Evolutionary conservation across 2,329 filamentous ascomycete genomes (phyloP).

Genomic region (Periconia macrospinosa): DNA sequence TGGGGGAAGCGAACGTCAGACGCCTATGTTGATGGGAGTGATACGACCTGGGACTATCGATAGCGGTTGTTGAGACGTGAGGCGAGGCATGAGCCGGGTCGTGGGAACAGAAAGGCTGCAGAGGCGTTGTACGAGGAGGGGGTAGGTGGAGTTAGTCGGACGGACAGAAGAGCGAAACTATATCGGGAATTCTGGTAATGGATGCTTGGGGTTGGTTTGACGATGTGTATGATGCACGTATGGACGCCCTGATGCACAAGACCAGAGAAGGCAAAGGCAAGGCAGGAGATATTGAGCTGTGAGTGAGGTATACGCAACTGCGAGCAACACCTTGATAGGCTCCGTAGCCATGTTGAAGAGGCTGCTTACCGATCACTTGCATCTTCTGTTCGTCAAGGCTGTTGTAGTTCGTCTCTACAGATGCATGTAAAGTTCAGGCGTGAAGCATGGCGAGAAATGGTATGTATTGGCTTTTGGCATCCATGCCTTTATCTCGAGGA

Average conservation of each 20-base stretch:
- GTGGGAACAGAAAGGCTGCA: not conserved
- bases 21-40: not conserved
- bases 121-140: not conserved
- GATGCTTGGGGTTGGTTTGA: not conserved
- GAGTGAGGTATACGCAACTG: not conserved
- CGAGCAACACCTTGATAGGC: not conserved
- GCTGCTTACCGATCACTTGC: too few species aligned
- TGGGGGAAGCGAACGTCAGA: not conserved
- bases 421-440: too few species aligned
- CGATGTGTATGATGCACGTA: not conserved
- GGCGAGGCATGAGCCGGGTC: not conserved
- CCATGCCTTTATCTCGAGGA: not conserved
- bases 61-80: not conserved
- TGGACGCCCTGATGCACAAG: not conserved
- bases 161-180: not conserved
- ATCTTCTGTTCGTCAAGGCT: too few species aligned
- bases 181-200: not conserved
- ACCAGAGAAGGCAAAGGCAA: not conserved
- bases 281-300: not conserved
- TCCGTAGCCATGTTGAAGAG: not conserved
- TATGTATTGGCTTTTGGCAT: not conserved
- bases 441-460: not conserved
- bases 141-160: not conserved
- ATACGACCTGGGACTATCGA: not conserved
- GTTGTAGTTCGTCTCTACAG: too few species aligned